phyloP scores from a whole-genome alignment of 2,329 filamentous ascomycete genomes.

The Pseudogymnoascus sp. region DNA sequence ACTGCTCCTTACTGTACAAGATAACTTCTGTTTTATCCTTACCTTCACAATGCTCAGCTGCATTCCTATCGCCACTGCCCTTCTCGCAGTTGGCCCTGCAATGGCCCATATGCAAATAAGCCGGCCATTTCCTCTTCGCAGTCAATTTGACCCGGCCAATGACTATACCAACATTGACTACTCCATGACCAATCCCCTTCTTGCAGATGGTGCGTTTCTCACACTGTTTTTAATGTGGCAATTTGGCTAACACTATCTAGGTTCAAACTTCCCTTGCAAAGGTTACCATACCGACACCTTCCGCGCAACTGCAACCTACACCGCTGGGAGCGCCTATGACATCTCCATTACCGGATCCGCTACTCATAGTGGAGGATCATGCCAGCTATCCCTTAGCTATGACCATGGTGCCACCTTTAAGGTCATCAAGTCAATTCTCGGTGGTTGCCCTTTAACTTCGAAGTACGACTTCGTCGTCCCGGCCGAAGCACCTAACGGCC shows the following conservation, averaged over 20 bases:
- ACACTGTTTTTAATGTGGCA: not conserved
- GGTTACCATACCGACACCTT: not conserved
- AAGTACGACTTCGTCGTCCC: conserved; percentile 22
- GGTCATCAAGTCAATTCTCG: conserved; percentile 54
- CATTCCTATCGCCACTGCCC: not conserved
- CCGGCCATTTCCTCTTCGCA: not conserved
- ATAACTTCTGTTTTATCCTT: not conserved
- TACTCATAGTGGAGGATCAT: conserved; percentile 49
- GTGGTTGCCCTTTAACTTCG: conserved; percentile 47
- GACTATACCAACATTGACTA: not conserved
- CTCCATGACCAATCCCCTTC: not conserved
- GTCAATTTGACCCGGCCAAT: not conserved
- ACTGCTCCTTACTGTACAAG: not conserved
- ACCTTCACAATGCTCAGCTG: not conserved
- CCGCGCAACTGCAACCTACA: not conserved
- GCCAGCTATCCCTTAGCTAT: conserved; percentile 53
- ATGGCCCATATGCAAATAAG: conserved; percentile 2
- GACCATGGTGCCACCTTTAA: conserved; percentile 49
- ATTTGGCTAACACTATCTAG: not conserved
- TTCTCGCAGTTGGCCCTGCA: not conserved
- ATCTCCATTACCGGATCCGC: conserved; percentile 34
- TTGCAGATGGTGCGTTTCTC: not conserved
- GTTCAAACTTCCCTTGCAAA: conserved; percentile 7
- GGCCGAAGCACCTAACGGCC: conserved; percentile 21
- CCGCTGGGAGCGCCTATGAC: not conserved